These are phyloP conservation scores for Ampelomyces quisqualis DNA, from an alignment of 2,329 filamentous ascomycete genomes.

Conservation along the genomic window DNA sequence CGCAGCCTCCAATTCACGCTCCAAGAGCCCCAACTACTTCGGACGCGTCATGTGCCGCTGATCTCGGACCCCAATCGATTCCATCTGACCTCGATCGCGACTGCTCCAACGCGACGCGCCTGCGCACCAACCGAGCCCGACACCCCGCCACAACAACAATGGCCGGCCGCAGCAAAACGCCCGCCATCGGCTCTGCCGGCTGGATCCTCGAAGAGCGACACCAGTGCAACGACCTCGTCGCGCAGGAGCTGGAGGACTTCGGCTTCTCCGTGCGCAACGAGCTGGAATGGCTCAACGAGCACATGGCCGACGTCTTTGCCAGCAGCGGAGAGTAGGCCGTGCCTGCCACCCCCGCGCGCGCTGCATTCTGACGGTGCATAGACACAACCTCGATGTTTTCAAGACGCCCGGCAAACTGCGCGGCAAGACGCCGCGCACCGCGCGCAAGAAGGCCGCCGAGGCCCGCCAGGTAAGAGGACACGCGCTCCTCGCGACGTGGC, in stretches of 20 bases:
- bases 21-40: conserved; percentile 5
- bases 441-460: conserved; percentile 60
- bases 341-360: conserved; percentile 7
- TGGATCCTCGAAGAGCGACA: conserved; percentile 87
- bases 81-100: conserved; percentile 11
- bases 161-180: conserved; percentile 39
- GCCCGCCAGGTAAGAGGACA: conserved; percentile 63
- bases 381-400: conserved; percentile 91
- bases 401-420: conserved; percentile 86
- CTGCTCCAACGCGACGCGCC: conserved; percentile 28
- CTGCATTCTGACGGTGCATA: conserved; percentile 46
- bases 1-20: conserved; percentile 38
- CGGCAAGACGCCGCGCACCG: conserved; percentile 75
- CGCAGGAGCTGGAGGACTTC: conserved; percentile 88
- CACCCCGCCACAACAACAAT: conserved; percentile 20
- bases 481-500: conserved; percentile 48
- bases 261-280: conserved; percentile 90
- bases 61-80: neutral
- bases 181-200: conserved; percentile 72
- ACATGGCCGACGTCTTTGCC: conserved; percentile 93
- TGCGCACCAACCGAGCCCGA: conserved; percentile 8
- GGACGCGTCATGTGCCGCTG: conserved; percentile 25
- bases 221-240: conserved; percentile 71
- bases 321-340: conserved; percentile 76
- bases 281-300: conserved; percentile 96